Evolutionary conservation across 352 stramenopile species (phyloP), one percentile per base, ranked within the genome.

Genomic region (Phytophthora brassicae): DNA sequence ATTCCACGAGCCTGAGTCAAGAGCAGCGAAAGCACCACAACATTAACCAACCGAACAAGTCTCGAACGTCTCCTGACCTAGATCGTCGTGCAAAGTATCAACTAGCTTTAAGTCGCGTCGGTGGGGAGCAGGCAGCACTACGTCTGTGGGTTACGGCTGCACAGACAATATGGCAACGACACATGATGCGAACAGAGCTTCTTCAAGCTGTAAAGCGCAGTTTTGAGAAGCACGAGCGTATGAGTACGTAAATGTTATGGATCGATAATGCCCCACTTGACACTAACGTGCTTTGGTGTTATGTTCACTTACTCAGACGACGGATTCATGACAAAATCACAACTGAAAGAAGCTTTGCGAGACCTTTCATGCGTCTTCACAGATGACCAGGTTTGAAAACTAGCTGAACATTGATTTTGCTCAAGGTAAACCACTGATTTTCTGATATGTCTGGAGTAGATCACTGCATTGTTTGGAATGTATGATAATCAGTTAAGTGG

Each of bases 291-390:
- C 4, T 9, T 17, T 43, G 11, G 33, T 39, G 17, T n/a, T 45
- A 43, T 45, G 39, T 45, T 26, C 5, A 9, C 17, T 24, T 4
- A 19, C 23, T 45, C 6, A 45, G 39, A 45, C 6, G 17, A 45
- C 17, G 39, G 75, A 23, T 54, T 60, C 33, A 84, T 86, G 74
- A 77, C 62, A 14, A 81, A 86, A 33, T 45, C 50, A 3, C 70
- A 86, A 11, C 39, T 90, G 28, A 86, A 90, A 16, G 76, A 89
- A 54, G 70, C 72, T 7, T 41, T 89, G 26, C 60, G 72, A 60
- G 66, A 67, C 2, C 69, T 88, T 44, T 61, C 61, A 6, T 87
- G 76, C 23, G 74, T 86, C 13, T 77, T 88, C 47, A 84, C 74
- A 0, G 75, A 86, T 47, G 80, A 88, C 41, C 77, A 89, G 73